Evolutionary conservation across 2,329 filamentous ascomycete genomes (phyloP).

Genomic region (Clonostachys rhizophaga): DNA sequence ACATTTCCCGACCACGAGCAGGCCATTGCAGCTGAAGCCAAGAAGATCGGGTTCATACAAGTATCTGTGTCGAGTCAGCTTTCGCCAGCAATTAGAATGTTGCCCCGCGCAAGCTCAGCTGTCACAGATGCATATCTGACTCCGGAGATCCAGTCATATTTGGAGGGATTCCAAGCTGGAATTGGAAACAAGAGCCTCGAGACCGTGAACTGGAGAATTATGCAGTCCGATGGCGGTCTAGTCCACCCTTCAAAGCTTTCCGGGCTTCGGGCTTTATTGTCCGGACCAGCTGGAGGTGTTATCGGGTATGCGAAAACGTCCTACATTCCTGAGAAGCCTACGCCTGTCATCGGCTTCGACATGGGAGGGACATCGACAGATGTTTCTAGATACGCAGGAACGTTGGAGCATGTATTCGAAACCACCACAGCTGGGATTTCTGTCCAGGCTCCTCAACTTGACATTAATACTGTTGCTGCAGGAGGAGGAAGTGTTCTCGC

Average conservation of each 20-base stretch:
- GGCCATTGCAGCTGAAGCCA: conserved; percentile 23
- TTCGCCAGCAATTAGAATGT: conserved; percentile 36
- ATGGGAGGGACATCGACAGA: conserved; percentile 71
- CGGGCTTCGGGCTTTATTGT: conserved; percentile 62
- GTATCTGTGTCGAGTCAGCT: conserved; percentile 4
- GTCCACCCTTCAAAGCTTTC: conserved; percentile 5
- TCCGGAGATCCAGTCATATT: conserved; percentile 27
- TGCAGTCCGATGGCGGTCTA: conserved; percentile 5
- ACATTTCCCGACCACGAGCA: conserved; percentile 60
- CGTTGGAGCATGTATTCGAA: conserved; percentile 52
- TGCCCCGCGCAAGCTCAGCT: conserved; percentile 34
- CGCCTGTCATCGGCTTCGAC: conserved; percentile 72
- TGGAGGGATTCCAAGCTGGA: conserved; percentile 18
- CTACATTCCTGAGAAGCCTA: conserved; percentile 62
- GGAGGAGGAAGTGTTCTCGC: conserved; percentile 67
- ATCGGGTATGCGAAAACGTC: conserved; percentile 72
- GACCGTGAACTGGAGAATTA: conserved; percentile 1
- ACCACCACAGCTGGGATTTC: conserved; percentile 75
- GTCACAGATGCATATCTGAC: conserved; percentile 37
- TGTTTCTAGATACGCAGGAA: conserved; percentile 59
- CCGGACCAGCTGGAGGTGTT: conserved; percentile 72
- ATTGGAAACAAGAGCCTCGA: neutral
- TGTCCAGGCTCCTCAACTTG: conserved; percentile 74
- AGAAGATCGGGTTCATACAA: conserved; percentile 30
- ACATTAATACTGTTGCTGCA: conserved; percentile 78